phyloP scores from a whole-genome alignment of 1,284 basidiomycete genomes.

The Microbotryomycetes sp. region DNA sequence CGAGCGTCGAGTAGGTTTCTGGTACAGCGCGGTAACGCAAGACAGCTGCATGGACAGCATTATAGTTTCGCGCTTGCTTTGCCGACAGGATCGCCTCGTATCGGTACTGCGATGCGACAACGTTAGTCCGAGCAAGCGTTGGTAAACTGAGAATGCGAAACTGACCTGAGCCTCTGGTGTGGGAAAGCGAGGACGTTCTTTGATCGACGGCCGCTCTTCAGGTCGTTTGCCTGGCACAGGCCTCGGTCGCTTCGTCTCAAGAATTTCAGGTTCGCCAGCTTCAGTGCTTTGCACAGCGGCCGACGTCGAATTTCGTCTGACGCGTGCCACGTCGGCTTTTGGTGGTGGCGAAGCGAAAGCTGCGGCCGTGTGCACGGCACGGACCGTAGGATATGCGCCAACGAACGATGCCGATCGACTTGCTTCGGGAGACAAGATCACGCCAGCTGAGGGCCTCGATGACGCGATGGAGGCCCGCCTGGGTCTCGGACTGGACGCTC shows the following conservation, averaged over 20 bases:
- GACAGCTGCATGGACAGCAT: constrained; percentile 8
- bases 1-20: constrained; percentile 31
- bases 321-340: neutral
- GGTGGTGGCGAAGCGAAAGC: constrained; percentile 2
- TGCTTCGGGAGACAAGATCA: constrained; percentile 3
- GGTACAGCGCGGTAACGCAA: constrained; percentile 18
- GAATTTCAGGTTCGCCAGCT: neutral
- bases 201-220: too few species aligned
- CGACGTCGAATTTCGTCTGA: constrained; percentile 19
- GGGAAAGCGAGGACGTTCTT: neutral
- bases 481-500: too few species aligned
- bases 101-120: neutral
- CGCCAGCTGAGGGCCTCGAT: constrained; percentile 13
- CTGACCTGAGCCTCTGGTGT: neutral
- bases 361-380: constrained; percentile 2
- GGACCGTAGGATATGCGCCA: neutral
- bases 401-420: constrained; percentile 5
- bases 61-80: neutral
- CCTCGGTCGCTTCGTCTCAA: too few species aligned
- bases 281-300: neutral
- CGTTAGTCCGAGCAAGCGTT: too few species aligned
- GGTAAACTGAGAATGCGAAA: neutral
- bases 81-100: neutral
- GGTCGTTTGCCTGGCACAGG: too few species aligned
- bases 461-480: constrained; percentile 14